Conservation (phyloP, 2,329 filamentous ascomycete genomes). For the Neonectria hederae region DNA sequence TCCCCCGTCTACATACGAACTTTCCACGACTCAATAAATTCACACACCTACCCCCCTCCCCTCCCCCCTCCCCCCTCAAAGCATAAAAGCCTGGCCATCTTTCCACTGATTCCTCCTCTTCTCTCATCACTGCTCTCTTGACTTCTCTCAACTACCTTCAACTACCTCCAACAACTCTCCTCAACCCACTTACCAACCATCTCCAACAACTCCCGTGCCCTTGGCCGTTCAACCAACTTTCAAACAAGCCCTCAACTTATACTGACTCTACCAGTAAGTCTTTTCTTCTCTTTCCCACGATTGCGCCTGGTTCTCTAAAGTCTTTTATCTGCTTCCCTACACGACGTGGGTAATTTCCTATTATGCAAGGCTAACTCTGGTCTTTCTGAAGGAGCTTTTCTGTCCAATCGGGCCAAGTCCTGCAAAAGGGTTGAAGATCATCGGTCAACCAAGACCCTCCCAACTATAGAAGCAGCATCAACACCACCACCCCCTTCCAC, state of each 20-base stretch:
- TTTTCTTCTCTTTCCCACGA: not conserved
- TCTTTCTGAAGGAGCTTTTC: conserved; percentile 29
- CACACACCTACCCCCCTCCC: not conserved
- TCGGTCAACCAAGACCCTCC: conserved; percentile 22
- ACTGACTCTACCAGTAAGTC: conserved; percentile 7
- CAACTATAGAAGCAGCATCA: conserved; percentile 23
- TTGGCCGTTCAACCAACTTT: not conserved
- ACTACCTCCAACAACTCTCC: conserved; percentile 2
- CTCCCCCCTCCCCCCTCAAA: not conserved
- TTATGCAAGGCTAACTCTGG: conserved; percentile 39
- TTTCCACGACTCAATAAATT: conserved; percentile 24
- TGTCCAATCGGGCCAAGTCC: conserved; percentile 37
- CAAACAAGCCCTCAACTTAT: conserved; percentile 3
- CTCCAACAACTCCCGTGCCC: conserved; percentile 9
- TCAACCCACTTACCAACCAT: not conserved
- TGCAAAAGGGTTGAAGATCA: conserved; percentile 34
- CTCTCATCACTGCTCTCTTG: conserved; percentile 13
- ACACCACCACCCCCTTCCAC: conserved; percentile 27
- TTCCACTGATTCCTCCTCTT: conserved; percentile 1
- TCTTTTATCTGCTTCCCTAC: not conserved
- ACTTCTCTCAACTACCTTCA: conserved; percentile 6
- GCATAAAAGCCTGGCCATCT: conserved; percentile 20
- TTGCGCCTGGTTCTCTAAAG: not conserved
- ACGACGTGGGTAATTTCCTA: conserved; percentile 13
- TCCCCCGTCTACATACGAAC: conserved; percentile 35